A percentile compares a stretch with the other conserved stretches of the same genome.
These are phyloP conservation scores for Candolleomyces aberdarensis DNA, from an alignment of 768 basidiomycete genomes.

Conservation along the genomic window DNA sequence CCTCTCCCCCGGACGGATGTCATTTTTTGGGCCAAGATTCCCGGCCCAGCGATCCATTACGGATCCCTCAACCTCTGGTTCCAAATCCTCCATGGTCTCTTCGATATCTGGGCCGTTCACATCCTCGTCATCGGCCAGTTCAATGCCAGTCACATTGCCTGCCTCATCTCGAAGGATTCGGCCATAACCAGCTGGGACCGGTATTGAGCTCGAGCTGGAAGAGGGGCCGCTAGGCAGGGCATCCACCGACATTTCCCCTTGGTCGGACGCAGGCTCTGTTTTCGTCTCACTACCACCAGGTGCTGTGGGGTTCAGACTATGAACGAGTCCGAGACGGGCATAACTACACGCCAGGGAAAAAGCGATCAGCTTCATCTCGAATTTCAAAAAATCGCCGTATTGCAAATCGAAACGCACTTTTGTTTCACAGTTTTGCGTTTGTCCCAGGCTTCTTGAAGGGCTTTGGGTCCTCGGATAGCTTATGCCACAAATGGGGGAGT, in stretches of 20 bases:
- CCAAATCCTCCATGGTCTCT: slow-evolving; percentile 39
- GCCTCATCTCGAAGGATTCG: slow-evolving; percentile 77
- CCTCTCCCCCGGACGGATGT: slow-evolving; percentile 11
- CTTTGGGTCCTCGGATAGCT: slow-evolving; percentile 81
- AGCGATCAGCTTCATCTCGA: neutral
- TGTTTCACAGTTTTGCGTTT: slow-evolving; percentile 82
- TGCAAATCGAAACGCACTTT: slow-evolving; percentile 57
- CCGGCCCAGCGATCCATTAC: slow-evolving; percentile 39
- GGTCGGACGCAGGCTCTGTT: slow-evolving; percentile 11
- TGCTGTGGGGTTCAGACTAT: slow-evolving; percentile 62
- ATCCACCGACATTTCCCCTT: slow-evolving; percentile 3
- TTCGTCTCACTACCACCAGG: slow-evolving; percentile 66
- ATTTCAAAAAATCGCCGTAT: neutral
- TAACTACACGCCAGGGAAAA: slow-evolving; percentile 49
- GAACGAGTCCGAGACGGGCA: slow-evolving; percentile 68
- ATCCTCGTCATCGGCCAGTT: slow-evolving; percentile 53
- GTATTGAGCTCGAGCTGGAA: slow-evolving; percentile 9
- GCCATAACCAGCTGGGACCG: slow-evolving; percentile 66
- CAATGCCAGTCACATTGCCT: slow-evolving; percentile 72
- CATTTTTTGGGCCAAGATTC: slow-evolving; percentile 26
- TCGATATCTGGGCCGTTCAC: slow-evolving; percentile 19
- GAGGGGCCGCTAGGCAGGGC: slow-evolving; percentile 4
- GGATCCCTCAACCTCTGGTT: slow-evolving; percentile 28
- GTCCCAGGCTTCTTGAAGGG: slow-evolving; percentile 86
- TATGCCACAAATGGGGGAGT: slow-evolving; percentile 9